These are phyloP conservation scores for Petunia secreta DNA, from an alignment of 257 asterid genomes.

Conservation along the genomic window DNA sequence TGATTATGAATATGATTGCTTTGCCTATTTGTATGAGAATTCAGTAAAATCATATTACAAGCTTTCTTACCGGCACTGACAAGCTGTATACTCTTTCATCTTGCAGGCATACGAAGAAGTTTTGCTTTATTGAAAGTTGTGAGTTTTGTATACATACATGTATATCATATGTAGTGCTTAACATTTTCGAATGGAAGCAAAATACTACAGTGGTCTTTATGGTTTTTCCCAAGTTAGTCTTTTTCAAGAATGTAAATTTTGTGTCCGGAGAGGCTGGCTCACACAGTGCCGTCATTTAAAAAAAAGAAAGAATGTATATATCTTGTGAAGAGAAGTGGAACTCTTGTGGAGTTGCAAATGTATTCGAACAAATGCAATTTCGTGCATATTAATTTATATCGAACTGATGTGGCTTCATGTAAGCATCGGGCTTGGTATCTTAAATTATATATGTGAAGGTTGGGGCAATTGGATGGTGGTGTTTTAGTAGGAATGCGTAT, in stretches of 20 bases:
- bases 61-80: neutral
- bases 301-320: neutral
- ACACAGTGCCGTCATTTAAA: too few relatives aligned
- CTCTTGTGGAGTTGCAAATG: neutral
- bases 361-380: neutral
- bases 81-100: neutral
- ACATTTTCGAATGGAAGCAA: constrained; percentile 11
- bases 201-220: neutral
- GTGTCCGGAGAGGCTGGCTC: too few relatives aligned
- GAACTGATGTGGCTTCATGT: too few relatives aligned
- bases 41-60: neutral
- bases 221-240: too few relatives aligned
- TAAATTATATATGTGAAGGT: too few relatives aligned
- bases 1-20: constrained; percentile 3
- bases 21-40: neutral
- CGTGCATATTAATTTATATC: neutral
- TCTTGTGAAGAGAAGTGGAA: constrained; percentile 9
- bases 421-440: too few relatives aligned
- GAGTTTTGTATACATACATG: neutral
- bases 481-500: too few relatives aligned
- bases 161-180: constrained; percentile 40
- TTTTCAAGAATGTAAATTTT: too few relatives aligned
- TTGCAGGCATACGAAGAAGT: constrained; percentile 22
- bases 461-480: too few relatives aligned
- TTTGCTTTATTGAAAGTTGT: neutral